phyloP scores from a whole-genome alignment of 257 asterid species.

The Nemophila menziesii region DNA sequence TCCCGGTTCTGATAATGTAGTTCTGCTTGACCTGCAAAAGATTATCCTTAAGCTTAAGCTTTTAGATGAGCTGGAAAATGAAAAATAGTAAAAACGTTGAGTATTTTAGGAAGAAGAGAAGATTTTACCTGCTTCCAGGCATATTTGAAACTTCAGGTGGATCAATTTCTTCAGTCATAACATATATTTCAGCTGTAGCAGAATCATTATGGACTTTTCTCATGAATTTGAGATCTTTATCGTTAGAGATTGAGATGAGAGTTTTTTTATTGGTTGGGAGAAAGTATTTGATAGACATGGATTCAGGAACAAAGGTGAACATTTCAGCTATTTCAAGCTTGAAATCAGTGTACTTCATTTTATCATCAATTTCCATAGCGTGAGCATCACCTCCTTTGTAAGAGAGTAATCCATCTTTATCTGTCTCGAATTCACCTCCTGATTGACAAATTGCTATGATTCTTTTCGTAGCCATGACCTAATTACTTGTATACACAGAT shows the following conservation, averaged over 20 bases:
- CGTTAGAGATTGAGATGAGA: constrained; percentile 79
- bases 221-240: constrained; percentile 88
- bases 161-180: constrained; percentile 59
- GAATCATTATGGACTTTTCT: constrained; percentile 61
- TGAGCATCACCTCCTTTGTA: constrained; percentile 98
- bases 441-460: constrained; percentile 89
- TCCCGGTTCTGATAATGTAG: constrained; percentile 70
- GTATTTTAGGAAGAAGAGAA: constrained; percentile 16
- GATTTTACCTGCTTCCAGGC: constrained; percentile 98
- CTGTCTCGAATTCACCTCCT: constrained; percentile 87
- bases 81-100: no score
- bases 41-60: constrained; percentile 19
- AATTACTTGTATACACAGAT: neutral
- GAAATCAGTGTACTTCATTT: constrained; percentile 65
- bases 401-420: constrained; percentile 50
- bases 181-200: constrained; percentile 62
- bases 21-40: constrained; percentile 84
- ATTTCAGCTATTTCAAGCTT: constrained; percentile 81
- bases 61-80: no score
- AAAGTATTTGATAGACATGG: constrained; percentile 66
- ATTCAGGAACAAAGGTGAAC: constrained; percentile 50
- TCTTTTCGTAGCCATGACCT: constrained; percentile 60
- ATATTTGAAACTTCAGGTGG: constrained; percentile 67
- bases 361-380: constrained; percentile 88
- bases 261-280: constrained; percentile 93